Evolutionary conservation across 108 stramenopile species (phyloP).

Genomic region (Nitzschia putrida): DNA sequence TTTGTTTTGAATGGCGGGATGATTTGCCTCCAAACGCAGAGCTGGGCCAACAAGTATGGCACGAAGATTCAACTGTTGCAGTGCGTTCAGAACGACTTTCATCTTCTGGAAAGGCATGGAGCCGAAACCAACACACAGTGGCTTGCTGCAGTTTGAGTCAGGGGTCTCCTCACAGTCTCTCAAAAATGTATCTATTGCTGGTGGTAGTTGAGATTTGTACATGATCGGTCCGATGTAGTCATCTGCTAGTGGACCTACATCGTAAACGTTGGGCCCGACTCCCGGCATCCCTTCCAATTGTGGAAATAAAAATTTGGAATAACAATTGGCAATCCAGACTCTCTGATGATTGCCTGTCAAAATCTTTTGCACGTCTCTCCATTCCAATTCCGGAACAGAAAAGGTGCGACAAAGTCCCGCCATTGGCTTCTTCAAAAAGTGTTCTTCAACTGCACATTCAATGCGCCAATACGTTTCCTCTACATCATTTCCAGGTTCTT

Average conservation of each 20-base stretch:
- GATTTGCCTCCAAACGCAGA: background rate
- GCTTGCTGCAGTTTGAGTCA: constrained; percentile 2
- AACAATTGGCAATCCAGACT: constrained; percentile 25
- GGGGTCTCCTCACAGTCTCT: background rate
- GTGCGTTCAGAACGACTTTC: constrained; percentile 15
- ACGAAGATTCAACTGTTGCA: background rate
- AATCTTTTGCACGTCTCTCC: constrained; percentile 15
- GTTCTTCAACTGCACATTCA: constrained; percentile 20
- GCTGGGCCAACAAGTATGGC: constrained; percentile 15
- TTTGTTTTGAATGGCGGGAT: background rate
- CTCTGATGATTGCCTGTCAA: constrained; percentile 9
- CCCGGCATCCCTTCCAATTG: background rate
- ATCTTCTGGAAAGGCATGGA: constrained; percentile 28
- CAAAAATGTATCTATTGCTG: constrained; percentile 11
- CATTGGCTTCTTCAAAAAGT: constrained; percentile 16
- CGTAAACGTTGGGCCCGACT: constrained; percentile 15
- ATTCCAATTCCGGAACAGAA: background rate
- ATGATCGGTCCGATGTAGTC: constrained; percentile 12
- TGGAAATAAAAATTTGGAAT: constrained; percentile 31
- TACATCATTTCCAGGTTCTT: background rate
- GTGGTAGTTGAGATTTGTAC: background rate
- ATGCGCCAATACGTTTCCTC: constrained; percentile 25
- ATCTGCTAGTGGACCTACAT: constrained; percentile 32
- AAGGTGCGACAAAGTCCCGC: background rate
- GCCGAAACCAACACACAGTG: constrained; percentile 41